These are phyloP conservation scores for Rhododendron henanense DNA, from an alignment of 148 eudicot genomes.

Conservation along the genomic window DNA sequence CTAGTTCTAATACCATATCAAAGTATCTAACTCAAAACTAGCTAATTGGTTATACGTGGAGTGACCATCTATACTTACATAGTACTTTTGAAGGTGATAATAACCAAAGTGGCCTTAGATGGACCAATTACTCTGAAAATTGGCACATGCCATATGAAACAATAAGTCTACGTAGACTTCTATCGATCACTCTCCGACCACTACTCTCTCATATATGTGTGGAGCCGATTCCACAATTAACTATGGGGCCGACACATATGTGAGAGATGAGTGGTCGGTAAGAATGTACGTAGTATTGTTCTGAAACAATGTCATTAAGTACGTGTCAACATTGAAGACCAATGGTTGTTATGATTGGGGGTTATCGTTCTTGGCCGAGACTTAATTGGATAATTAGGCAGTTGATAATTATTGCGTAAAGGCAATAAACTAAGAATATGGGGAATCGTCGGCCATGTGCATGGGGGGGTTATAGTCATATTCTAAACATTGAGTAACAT, in stretches of 20 bases:
- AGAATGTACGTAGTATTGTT: no score
- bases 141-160: background rate
- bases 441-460: conserved; percentile 9
- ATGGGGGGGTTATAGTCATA: background rate
- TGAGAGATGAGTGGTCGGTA: no score
- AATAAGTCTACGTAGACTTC: no score
- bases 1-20: no score
- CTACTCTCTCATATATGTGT: no score
- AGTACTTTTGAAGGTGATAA: background rate
- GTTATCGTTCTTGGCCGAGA: background rate
- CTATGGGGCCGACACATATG: no score
- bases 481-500: background rate
- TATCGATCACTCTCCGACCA: no score
- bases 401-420: background rate
- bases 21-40: no score
- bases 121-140: background rate
- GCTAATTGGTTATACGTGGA: background rate
- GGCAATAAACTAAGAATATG: background rate
- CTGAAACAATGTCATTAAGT: background rate
- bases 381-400: background rate
- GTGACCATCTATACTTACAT: background rate
- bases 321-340: background rate
- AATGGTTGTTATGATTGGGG: conserved; percentile 10
- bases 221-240: no score
- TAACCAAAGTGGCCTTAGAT: no score